A percentile compares a stretch with the other conserved stretches of the same genome.
Conservation (phyloP, 495 filamentous ascomycete species). For the Talaromyces adpressus region DNA sequence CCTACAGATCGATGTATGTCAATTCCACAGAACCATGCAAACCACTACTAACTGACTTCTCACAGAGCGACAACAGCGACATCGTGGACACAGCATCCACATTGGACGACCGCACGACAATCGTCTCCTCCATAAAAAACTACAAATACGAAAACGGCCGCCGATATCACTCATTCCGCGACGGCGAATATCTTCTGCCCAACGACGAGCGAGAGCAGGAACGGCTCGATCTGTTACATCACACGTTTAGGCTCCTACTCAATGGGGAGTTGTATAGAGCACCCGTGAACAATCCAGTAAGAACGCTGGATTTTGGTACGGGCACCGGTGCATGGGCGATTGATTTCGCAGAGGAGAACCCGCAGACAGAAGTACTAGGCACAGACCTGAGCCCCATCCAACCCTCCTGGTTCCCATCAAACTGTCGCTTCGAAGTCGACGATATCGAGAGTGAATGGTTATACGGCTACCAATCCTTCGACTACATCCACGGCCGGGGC, state of each 20-base stretch:
- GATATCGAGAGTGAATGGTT: conserved; percentile 55
- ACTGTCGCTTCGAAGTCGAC: conserved; percentile 57
- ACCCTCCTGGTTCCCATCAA: conserved; percentile 52
- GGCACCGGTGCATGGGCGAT: conserved; percentile 63
- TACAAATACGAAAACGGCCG: conserved; percentile 54
- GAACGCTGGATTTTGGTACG: conserved; percentile 54
- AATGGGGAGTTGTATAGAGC: conserved; percentile 46
- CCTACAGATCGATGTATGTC: conserved; percentile 2
- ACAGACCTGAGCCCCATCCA: conserved; percentile 57
- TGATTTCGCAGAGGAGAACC: conserved; percentile 44
- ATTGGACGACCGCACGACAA: conserved; percentile 32
- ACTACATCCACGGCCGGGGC: conserved; percentile 57
- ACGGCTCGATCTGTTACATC: conserved; percentile 57
- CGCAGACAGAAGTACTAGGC: conserved; percentile 19
- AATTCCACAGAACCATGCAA: neutral
- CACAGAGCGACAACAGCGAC: conserved; percentile 20
- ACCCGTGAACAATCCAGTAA: conserved; percentile 37
- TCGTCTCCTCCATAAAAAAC: conserved; percentile 39
- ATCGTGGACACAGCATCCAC: conserved; percentile 31
- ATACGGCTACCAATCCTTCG: conserved; percentile 39
- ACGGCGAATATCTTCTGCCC: conserved; percentile 48
- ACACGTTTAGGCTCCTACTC: conserved; percentile 43
- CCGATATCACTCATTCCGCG: conserved; percentile 53
- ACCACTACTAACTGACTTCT: neutral
- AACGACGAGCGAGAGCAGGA: conserved; percentile 58